Evolutionary conservation across 345 rosid genomes (phyloP), one percentile per base, ranked within the genome.

Genomic region (Arabidopsis arenosa): DNA sequence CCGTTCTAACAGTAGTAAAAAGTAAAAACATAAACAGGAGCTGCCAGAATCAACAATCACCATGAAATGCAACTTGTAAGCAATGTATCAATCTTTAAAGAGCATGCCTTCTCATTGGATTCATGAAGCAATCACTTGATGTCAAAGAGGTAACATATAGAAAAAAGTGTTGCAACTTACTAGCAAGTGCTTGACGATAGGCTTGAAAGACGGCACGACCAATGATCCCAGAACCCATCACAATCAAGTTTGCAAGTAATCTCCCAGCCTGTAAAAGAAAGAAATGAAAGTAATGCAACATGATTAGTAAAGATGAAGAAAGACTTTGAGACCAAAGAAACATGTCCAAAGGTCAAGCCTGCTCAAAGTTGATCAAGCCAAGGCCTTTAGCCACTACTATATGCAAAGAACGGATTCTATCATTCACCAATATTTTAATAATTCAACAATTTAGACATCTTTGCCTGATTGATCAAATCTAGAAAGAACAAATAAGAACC

Each of bases 151-250:
- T 64, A 41, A 14, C 3, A 13, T 17, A 68, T 53, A 54, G 7
- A 2, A 9, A 52, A 33, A 69, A 45, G 37, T 23, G 32, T 28
- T 13, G 35, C 30, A 60, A 59, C 93, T 63, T 81, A 90, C 97
- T 95, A 70, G 92, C 52, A 36, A 95, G 87, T 56, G 98, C 98
- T 74, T 95, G 97, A 32, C 97, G 96, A 69, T 95, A 95, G 36
- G 97, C 97, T 85, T 95, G 99, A 79, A 84, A 79, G 28, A 92
- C 55, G 59, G 97, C 96, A 80, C 97, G 87, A 21, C 83, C 93
- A 45, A 95, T 67, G 49, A 95, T 86, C 14, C 91, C 87, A 57
- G 88, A 77, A 18, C 97, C 97, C 92, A 89, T 85, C 66, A 90
- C 91, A 80, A 92, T 81, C 78, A 95, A 78, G 66, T 92, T 85